Evolutionary conservation across 371 early-diverging fungal species (phyloP), one percentile per base, ranked within the genome.

Genomic region (Neoconidiobolus thromboides): DNA sequence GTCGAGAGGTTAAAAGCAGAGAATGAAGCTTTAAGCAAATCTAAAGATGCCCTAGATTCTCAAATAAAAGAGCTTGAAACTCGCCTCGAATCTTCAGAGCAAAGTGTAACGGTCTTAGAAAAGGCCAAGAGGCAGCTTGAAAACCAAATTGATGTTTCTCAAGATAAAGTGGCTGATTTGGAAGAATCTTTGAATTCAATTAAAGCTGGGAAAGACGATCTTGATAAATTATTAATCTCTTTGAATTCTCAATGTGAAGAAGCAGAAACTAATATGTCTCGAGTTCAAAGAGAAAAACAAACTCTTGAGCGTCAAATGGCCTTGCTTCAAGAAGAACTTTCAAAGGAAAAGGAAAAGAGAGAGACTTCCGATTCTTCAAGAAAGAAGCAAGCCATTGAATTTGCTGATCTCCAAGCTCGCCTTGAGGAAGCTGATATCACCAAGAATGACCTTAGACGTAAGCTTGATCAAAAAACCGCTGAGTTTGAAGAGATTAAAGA

Each of bases 401-500:
- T 85, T 1, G 68, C 76, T 38, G 83, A 82, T 48, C 60, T 81
- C 15, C 76, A 76, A 51, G 69, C 76, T 7, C 69, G 73, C n/a
- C 69, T 85, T 14, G 86, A 86, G 42, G 87, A 86, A 58, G 76
- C 78, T 59, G 82, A 83, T 65, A 38, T 66, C 2, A 59, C 72
- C 55, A 76, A 74, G 52, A 72, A 73, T 14, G 78, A 80, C 49
- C 63, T 81, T 48, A 66, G 71, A 61, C 73, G 73, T 62, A 73
- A 74, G 64, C 71, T 82, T 9, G 63, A 74, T 1, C 61, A 68
- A 6, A 85, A 86, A 68, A 67, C 73, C 7, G 64, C 73, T 6
- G 89, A 89, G 68, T 65, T 83, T 41, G 87, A 87, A 37, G 71
- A 73, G 10, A 66, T 86, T 58, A 76, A 80, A 62, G 87, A 86